A percentile compares a stretch with the other conserved stretches of the same genome.
Evolutionary conservation across 2,329 filamentous ascomycete genomes (phyloP).

Genomic region (Canariomyces notabilis): DNA sequence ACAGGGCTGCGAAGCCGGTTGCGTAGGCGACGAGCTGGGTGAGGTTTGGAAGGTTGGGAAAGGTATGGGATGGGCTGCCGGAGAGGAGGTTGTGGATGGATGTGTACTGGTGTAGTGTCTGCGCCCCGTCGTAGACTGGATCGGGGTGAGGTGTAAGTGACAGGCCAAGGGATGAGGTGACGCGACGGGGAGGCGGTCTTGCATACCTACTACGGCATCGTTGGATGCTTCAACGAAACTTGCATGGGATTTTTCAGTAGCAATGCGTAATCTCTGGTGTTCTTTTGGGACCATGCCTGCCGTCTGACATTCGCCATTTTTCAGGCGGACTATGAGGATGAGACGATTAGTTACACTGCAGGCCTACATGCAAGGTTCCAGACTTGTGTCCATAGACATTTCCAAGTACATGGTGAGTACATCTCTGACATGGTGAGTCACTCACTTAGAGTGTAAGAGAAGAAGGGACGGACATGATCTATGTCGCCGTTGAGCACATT

Average conservation of each 20-base stretch:
- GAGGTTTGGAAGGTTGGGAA: constrained; percentile 26
- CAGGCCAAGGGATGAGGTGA: neutral
- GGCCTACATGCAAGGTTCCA: neutral
- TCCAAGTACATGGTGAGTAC: too few species aligned
- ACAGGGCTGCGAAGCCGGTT: constrained; percentile 45
- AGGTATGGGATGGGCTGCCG: constrained; percentile 13
- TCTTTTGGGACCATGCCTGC: constrained; percentile 20
- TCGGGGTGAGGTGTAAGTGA: constrained; percentile 14
- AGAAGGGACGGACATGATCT: constrained; percentile 30
- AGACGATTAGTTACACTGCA: constrained; percentile 19
- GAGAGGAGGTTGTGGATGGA: constrained; percentile 10
- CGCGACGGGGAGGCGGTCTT: neutral
- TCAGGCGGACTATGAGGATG: constrained; percentile 5
- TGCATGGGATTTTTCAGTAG: constrained; percentile 2
- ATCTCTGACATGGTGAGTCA: constrained; percentile 1
- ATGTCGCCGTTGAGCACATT: constrained; percentile 38
- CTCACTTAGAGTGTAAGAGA: constrained; percentile 47
- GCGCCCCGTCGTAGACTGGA: constrained; percentile 23
- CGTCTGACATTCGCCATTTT: constrained; percentile 6
- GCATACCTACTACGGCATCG: constrained; percentile 29
- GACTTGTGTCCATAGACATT: neutral
- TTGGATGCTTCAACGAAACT: constrained; percentile 28
- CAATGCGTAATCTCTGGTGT: constrained; percentile 11
- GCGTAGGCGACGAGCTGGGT: constrained; percentile 44
- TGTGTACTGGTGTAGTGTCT: constrained; percentile 28